These are phyloP conservation scores for Thymus quinquecostatus DNA, from an alignment of 257 asterid species.

Conservation along the genomic window DNA sequence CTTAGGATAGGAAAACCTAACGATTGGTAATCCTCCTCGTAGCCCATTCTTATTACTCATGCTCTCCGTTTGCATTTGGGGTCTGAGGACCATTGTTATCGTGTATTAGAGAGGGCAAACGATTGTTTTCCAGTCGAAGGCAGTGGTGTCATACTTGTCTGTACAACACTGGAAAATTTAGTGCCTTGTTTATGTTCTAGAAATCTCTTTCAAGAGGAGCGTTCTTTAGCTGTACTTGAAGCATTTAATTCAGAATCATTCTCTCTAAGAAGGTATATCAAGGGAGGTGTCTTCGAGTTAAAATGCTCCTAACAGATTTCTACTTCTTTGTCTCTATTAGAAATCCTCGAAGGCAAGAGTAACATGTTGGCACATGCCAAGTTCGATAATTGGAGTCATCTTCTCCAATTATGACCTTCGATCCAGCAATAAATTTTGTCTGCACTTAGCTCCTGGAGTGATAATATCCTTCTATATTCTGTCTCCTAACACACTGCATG, in stretches of 20 bases:
- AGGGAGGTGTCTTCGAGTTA: constrained; percentile 16
- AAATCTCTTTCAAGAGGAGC: constrained; percentile 21
- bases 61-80: constrained; percentile 25
- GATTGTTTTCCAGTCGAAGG: constrained; percentile 1
- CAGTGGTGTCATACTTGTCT: constrained; percentile 22
- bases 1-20: constrained; percentile 27
- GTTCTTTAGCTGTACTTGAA: constrained; percentile 11
- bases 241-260: constrained; percentile 27
- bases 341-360: constrained; percentile 28
- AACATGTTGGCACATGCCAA: constrained; percentile 37
- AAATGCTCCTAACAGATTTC: constrained; percentile 26
- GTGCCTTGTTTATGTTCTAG: constrained; percentile 18
- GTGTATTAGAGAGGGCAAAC: constrained; percentile 10
- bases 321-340: constrained; percentile 28
- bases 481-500: background rate
- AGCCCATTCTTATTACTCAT: background rate
- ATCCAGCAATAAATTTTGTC: constrained; percentile 6
- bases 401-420: constrained; percentile 19
- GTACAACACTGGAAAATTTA: constrained; percentile 13
- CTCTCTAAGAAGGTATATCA: background rate
- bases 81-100: constrained; percentile 9
- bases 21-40: background rate
- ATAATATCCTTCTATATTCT: background rate
- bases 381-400: constrained; percentile 20
- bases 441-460: constrained; percentile 17